Conservation (phyloP, 75 land plant species). For the Ceratopteris richardii region DNA sequence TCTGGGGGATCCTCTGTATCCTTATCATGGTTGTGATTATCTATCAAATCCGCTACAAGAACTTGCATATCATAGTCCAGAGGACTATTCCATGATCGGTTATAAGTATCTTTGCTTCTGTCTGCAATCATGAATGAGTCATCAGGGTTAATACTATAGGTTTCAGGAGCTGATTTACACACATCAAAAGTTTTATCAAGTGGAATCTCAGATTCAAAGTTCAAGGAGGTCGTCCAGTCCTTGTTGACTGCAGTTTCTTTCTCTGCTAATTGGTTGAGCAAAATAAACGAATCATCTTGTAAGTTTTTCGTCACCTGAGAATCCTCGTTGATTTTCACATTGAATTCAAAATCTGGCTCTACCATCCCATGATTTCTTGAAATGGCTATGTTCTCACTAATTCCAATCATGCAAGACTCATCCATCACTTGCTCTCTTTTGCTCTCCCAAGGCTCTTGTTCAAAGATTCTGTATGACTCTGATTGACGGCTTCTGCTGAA, state of each 20-base stretch:
- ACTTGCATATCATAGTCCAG: not conserved
- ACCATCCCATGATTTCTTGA: not conserved
- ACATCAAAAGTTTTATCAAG: not conserved
- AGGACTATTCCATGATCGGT: conserved; percentile 11
- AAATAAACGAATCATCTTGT: conserved; percentile 13
- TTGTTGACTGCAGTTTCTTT: conserved; percentile 18
- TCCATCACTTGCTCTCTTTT: conserved; percentile 15
- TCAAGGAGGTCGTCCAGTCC: not conserved
- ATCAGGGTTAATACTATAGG: not conserved
- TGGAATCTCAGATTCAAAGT: not conserved
- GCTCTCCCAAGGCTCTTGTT: not conserved
- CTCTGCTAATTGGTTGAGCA: conserved; percentile 33
- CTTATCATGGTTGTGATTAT: not conserved
- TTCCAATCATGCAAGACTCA: conserved; percentile 44
- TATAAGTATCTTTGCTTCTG: not conserved
- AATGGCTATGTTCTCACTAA: not conserved
- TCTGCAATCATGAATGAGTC: not conserved
- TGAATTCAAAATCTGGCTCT: conserved; percentile 7
- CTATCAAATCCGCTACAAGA: not conserved
- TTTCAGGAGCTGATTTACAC: not conserved
- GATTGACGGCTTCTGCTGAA: not conserved
- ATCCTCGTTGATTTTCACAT: not conserved
- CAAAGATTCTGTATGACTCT: not conserved
- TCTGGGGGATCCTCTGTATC: not conserved
- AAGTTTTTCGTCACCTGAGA: not conserved